phyloP scores from a whole-genome alignment of 2,329 filamentous ascomycete species.

The Colletotrichum higginsianum region DNA sequence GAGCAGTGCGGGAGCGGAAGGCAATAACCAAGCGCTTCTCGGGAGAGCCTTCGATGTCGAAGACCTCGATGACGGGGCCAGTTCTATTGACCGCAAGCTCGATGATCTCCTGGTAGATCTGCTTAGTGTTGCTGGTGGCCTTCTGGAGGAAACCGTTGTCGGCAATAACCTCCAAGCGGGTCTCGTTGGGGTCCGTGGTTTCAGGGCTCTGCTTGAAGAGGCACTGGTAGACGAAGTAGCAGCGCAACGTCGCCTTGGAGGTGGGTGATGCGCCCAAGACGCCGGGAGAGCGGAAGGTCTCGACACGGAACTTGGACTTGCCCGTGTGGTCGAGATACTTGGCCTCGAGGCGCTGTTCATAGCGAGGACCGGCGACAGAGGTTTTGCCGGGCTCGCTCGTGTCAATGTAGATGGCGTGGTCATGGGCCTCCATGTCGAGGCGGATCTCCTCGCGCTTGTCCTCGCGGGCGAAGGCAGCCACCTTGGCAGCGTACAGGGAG shows the following conservation, averaged over 20 bases:
- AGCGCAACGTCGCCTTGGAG: constrained; percentile 87
- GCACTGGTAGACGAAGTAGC: constrained; percentile 99
- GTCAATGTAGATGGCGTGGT: constrained; percentile 99
- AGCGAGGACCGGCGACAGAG: constrained; percentile 84
- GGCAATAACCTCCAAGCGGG: constrained; percentile 89
- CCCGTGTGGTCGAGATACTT: constrained; percentile 92
- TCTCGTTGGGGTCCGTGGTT: constrained; percentile 83
- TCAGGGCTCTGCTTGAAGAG: constrained; percentile 83
- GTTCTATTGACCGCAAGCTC: constrained; percentile 86
- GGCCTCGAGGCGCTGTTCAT: constrained; percentile 92
- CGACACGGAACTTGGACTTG: constrained; percentile 86
- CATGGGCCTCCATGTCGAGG: constrained; percentile 92
- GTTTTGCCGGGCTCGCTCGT: constrained; percentile 92
- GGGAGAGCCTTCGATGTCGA: constrained; percentile 90
- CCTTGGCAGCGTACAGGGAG: constrained; percentile 96
- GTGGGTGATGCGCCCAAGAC: constrained; percentile 77
- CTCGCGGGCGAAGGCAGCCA: constrained; percentile 91
- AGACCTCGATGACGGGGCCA: constrained; percentile 97
- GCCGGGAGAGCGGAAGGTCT: constrained; percentile 95
- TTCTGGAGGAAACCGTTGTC: constrained; percentile 96
- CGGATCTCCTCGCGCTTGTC: constrained; percentile 96
- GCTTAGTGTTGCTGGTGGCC: constrained; percentile 94
- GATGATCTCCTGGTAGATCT: constrained; percentile 95
- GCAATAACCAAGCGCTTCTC: constrained; percentile 97
- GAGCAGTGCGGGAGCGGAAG: constrained; percentile 92